phyloP scores from a whole-genome alignment of 2,329 filamentous ascomycete species.

The Hypomyces rosellus region DNA sequence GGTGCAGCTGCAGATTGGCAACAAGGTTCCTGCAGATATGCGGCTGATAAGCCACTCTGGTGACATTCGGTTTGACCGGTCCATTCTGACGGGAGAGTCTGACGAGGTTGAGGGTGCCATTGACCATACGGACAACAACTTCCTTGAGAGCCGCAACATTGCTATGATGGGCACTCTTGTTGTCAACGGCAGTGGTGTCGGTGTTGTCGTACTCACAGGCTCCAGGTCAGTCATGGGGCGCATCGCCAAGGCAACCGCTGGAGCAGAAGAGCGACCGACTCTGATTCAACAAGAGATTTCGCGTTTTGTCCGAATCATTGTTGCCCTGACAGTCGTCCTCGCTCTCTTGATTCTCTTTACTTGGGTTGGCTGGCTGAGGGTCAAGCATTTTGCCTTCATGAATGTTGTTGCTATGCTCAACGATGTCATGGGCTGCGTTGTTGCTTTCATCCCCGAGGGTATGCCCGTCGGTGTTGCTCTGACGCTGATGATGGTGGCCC shows the following conservation, averaged over 20 bases:
- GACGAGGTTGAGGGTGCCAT: conserved; percentile 35
- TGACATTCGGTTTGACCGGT: conserved; percentile 36
- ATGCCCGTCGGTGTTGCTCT: conserved; percentile 34
- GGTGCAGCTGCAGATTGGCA: conserved; percentile 38
- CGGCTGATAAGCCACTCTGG: conserved; percentile 36
- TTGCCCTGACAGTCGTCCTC: conserved; percentile 31
- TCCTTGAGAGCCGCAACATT: conserved; percentile 38
- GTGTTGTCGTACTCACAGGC: conserved; percentile 36
- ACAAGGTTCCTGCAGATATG: conserved; percentile 43
- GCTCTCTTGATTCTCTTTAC: conserved; percentile 38
- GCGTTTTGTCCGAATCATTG: conserved; percentile 38
- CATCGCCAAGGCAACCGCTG: conserved; percentile 31
- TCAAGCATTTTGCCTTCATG: conserved; percentile 32
- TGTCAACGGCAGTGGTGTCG: conserved; percentile 34
- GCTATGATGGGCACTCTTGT: conserved; percentile 38
- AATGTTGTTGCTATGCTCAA: conserved; percentile 38
- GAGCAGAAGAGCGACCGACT: conserved; percentile 31
- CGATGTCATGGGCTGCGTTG: conserved; percentile 39
- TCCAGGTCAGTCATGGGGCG: conserved; percentile 35
- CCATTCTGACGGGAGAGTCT: conserved; percentile 36
- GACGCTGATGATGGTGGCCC: conserved; percentile 37
- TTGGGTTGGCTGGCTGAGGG: conserved; percentile 36
- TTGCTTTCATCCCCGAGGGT: conserved; percentile 35
- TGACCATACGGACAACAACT: conserved; percentile 34
- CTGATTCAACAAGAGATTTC: conserved; percentile 37